Base-by-base conservation (phyloP, 2,329 filamentous ascomycete species). In the Aspergillus spinulosporus region DNA sequence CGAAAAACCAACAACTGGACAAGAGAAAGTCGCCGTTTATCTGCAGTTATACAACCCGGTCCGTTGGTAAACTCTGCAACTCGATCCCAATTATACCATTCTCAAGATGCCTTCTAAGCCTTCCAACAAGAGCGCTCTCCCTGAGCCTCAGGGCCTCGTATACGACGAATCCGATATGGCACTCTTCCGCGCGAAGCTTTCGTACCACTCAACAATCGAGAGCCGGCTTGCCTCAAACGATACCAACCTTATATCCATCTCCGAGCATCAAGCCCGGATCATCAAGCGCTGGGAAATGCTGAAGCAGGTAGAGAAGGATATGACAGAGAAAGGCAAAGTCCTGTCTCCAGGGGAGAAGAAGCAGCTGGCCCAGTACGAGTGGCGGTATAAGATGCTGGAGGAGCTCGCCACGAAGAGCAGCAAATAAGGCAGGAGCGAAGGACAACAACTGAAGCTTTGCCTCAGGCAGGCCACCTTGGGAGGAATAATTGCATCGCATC, bases 141-240 rank as follows among this genome's bases (percentile, higher is more conserved):
- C 69, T n/a, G 70, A 73, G 59, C 68, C 64, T 31, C 62, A 66
- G 36, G 71, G 70, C 11, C 58, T 73, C 40, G 68, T 62, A 49
- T 73, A 73, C 59, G 70, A 72, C 53, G 69, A 73, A 62, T 70
- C 67, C 46, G 70, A 73, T 43, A 73, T 73, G 70, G 68, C 68
- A 1, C 66, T 72, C 37, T 73, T 73, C 52, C 67, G 66, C 39
- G 71, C 71, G 42, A 71, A 72, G 52, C 56, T 73, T 14, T 66
- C 67, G 7, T 73, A 72, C 31, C 67, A 72, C 44, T 62, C 70
- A 34, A 73, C 71, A 2, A 68, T 71, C 37, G 70, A 73, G 28
- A 64, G 65, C 12, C 69, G 71, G 31, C 63, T 68, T 58, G 66
- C 66, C 29, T 66, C 68, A 2, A 58, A 69, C 49, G 69, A 73